Conservation (phyloP, 768 basidiomycete species). For the Royoungia palumana region DNA sequence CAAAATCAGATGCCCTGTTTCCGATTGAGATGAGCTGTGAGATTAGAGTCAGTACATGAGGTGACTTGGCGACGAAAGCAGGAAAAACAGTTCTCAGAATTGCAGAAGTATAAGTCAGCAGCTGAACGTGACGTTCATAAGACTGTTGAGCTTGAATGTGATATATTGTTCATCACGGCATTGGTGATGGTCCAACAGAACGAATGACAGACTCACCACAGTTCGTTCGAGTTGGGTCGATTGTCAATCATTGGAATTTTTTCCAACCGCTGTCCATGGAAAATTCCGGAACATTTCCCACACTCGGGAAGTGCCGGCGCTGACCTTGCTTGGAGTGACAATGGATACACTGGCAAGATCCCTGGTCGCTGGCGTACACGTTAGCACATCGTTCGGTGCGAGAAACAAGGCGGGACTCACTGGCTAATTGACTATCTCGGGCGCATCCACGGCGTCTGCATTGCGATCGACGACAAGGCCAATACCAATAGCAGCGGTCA, state of each 20-base stretch:
- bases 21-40: background rate
- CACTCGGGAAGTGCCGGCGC: too few species aligned
- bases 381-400: background rate
- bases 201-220: background rate
- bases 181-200: background rate
- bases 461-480: slow-evolving; percentile 16
- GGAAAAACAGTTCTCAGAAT: slow-evolving; percentile 37
- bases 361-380: background rate
- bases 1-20: too few species aligned
- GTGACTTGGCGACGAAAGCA: background rate
- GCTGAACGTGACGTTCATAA: slow-evolving; percentile 37
- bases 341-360: too few species aligned
- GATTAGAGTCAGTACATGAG: background rate
- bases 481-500: slow-evolving; percentile 15
- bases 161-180: slow-evolving; percentile 35
- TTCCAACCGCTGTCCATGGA: too few species aligned
- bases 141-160: slow-evolving; percentile 52
- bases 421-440: background rate
- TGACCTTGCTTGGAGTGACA: too few species aligned
- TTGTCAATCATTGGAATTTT: too few species aligned
- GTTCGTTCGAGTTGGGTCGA: too few species aligned
- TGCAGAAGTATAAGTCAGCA: slow-evolving; percentile 44
- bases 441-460: slow-evolving; percentile 4
- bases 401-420: background rate
- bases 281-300: too few species aligned